Base-by-base conservation (phyloP, 371 early-diverging fungal species). In the Lichtheimia hyalospora region DNA sequence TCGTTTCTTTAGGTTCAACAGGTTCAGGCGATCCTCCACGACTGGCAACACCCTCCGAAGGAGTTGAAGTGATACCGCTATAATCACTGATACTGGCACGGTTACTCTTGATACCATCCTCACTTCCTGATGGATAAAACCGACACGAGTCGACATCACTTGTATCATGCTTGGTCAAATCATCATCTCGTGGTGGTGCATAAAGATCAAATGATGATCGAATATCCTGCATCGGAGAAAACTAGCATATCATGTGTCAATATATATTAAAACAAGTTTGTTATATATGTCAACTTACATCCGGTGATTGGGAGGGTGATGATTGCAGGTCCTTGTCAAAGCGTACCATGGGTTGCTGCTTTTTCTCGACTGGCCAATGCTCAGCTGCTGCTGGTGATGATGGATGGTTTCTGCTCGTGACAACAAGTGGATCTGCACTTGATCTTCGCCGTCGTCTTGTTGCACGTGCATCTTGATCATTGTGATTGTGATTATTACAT, bases 81-180 rank as follows among this genome's bases (percentile, higher is more conserved):
- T 43, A 16, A 21, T 44, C 60, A 21, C 53, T 60, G 40, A 53
- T 16, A 25, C 60, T 60, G 13, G 40, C 52, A 24, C 60, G 44
- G 20, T 18, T 53, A 18, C 62, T 62, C 34, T 62, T 62, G 16
- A 62, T 62, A 6, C 54, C 62, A 18, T 55, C 55, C 16, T 62
- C 62, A 8, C 56, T 62, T 1, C 53, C 60, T 16, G 53, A 60
- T 24, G 53, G 52, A 25, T 53, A 52, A 6, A 53, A 49, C 5
- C 46, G 53, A 42, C 42, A 28, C 5, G 46, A 21, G 39, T 42
- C 60, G 0, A 25, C 23, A 15, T 23, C 25, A 34, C 34, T 34
- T 6, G 10, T 24, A 24, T 27, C 52, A 52, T 18, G 18, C 5
- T 28, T 27, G 12, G 13, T 24, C 52, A 27, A 15, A 15, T 25